Conservation (phyloP, 495 filamentous ascomycete species). For the Trichoderma parareesei region DNA sequence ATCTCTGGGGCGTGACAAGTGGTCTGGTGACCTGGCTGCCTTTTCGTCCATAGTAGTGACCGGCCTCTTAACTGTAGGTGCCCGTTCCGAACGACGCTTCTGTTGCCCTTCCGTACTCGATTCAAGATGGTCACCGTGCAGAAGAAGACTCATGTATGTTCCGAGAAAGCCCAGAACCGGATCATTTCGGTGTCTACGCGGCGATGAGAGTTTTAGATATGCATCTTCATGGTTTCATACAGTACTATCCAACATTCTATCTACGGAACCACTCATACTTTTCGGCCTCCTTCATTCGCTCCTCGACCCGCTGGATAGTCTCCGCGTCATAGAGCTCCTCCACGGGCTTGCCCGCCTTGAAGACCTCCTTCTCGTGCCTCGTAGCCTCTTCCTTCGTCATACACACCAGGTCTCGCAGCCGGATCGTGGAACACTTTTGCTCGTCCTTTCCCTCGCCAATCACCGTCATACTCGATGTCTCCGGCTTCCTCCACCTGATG, state of each 20-base stretch:
- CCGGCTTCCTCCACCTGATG: slow-evolving; percentile 60
- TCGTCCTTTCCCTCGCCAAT: slow-evolving; percentile 53
- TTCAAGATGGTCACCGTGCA: too few species aligned
- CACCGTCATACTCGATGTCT: slow-evolving; percentile 31
- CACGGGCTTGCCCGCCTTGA: slow-evolving; percentile 57
- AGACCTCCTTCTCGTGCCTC: slow-evolving; percentile 68
- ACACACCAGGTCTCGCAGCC: slow-evolving; percentile 69
- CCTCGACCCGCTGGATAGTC: slow-evolving; percentile 55
- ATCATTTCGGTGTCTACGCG: too few species aligned
- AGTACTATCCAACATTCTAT: neutral
- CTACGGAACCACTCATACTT: slow-evolving; percentile 26
- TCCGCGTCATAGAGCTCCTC: slow-evolving; percentile 65
- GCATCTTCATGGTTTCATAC: neutral
- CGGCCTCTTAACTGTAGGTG: too few species aligned
- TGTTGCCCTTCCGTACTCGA: too few species aligned
- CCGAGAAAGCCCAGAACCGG: too few species aligned
- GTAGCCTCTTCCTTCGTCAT: slow-evolving; percentile 96
- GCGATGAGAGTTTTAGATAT: too few species aligned
- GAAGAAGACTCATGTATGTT: too few species aligned
- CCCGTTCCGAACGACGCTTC: too few species aligned
- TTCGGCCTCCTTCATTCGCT: slow-evolving; percentile 30
- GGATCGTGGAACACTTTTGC: slow-evolving; percentile 60
- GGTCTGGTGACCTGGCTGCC: too few species aligned
- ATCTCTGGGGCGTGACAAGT: too few species aligned
- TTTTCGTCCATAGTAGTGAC: too few species aligned